These are phyloP conservation scores for Aureobasidium leucospermi DNA, from an alignment of 2,329 filamentous ascomycete species.

Conservation along the genomic window DNA sequence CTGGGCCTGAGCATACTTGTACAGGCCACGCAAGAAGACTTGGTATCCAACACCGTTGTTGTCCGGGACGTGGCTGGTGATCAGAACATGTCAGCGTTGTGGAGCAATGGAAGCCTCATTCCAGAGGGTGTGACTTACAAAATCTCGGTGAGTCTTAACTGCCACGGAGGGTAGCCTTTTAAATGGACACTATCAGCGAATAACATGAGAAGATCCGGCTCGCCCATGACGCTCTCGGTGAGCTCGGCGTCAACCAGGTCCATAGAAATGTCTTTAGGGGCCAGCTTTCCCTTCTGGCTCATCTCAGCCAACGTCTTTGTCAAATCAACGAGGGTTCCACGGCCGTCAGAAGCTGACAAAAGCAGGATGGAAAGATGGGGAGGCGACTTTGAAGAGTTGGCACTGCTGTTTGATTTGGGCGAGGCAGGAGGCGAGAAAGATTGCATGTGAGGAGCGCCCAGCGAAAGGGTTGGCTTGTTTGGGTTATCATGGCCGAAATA, in stretches of 20 bases:
- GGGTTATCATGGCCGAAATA: conserved; percentile 67
- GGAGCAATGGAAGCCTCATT: conserved; percentile 4
- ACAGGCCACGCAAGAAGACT: conserved; percentile 77
- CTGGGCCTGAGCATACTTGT: conserved; percentile 78
- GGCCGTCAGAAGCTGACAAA: conserved; percentile 79
- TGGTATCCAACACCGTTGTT: conserved; percentile 87
- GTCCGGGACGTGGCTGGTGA: conserved; percentile 48
- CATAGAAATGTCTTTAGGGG: conserved; percentile 69
- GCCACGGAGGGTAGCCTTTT: conserved; percentile 93
- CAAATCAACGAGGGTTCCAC: conserved; percentile 89
- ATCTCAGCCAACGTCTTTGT: conserved; percentile 92
- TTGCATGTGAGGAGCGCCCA: conserved; percentile 64
- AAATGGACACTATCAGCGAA: conserved; percentile 80
- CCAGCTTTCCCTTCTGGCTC: conserved; percentile 82
- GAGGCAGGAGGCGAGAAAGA: conserved; percentile 46
- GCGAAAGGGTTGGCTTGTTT: conserved; percentile 62
- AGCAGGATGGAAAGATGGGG: conserved; percentile 60
- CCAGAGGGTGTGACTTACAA: conserved; percentile 48
- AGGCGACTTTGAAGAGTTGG: conserved; percentile 19
- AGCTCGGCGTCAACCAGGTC: conserved; percentile 89
- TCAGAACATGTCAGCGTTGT: conserved; percentile 9
- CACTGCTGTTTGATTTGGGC: conserved; percentile 29
- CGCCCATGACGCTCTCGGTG: conserved; percentile 66
- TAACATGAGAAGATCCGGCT: conserved; percentile 82
- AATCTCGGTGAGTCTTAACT: conserved; percentile 89